Conservation (phyloP, 169 alveolate species). For the Cryptosporidium parvum region DNA sequence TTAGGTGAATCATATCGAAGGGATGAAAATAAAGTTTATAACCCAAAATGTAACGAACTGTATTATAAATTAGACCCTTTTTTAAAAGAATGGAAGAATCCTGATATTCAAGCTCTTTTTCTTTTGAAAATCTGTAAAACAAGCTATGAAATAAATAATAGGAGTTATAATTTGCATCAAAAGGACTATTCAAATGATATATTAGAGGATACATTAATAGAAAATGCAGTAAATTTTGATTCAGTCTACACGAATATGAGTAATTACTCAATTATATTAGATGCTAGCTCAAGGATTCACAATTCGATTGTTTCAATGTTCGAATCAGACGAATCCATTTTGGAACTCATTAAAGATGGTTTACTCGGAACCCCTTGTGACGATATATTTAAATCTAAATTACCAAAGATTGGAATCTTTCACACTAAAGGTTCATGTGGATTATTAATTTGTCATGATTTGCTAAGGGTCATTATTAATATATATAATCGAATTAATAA, state of each 20-base stretch:
- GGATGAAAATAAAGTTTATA: conserved; percentile 16
- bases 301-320: conserved; percentile 10
- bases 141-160: conserved; percentile 32
- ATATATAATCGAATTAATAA: conserved; percentile 14
- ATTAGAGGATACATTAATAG: conserved; percentile 26
- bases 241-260: not conserved
- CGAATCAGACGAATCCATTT: conserved; percentile 6
- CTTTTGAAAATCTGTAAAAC: conserved; percentile 37
- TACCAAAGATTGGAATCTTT: conserved; percentile 31
- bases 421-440: conserved; percentile 65
- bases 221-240: conserved; percentile 22
- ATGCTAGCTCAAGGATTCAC: conserved; percentile 35
- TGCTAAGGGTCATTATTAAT: conserved; percentile 1
- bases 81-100: conserved; percentile 48
- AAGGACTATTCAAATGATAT: not conserved
- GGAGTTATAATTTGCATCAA: conserved; percentile 35
- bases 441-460: conserved; percentile 16
- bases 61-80: conserved; percentile 54
- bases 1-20: conserved; percentile 45
- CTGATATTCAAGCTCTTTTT: conserved; percentile 31
- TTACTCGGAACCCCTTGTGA: conserved; percentile 43
- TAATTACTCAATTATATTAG: conserved; percentile 33
- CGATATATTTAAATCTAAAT: not conserved
- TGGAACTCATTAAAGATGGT: conserved; percentile 42
- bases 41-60: conserved; percentile 23